Conservation (phyloP, 495 filamentous ascomycete genomes). For the Cudoniella acicularis region DNA sequence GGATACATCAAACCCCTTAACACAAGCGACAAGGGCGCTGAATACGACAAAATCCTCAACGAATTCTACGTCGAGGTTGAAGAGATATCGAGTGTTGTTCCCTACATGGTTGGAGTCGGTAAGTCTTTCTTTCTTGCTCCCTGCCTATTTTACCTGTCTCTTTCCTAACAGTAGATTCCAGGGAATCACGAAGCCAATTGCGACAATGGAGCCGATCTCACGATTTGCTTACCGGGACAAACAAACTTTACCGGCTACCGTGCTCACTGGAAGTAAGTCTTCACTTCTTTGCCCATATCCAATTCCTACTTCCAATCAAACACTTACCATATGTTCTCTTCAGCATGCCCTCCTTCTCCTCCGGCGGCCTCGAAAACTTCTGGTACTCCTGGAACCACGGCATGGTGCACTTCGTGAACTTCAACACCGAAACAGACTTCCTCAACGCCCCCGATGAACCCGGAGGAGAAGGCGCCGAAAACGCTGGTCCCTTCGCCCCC, state of each 20-base stretch:
- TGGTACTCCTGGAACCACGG: slow-evolving; percentile 58
- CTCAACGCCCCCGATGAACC: slow-evolving; percentile 30
- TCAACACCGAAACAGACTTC: slow-evolving; percentile 54
- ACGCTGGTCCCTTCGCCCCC: slow-evolving; percentile 46
- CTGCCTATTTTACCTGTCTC: too few relatives aligned
- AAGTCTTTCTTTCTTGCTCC: too few relatives aligned
- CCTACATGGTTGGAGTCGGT: slow-evolving; percentile 55
- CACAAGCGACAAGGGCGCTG: slow-evolving; percentile 34
- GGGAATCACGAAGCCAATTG: slow-evolving; percentile 57
- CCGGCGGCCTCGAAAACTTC: slow-evolving; percentile 45
- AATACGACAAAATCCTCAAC: slow-evolving; percentile 51
- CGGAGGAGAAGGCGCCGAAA: slow-evolving; percentile 40
- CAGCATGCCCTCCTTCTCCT: slow-evolving; percentile 40
- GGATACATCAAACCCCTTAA: slow-evolving; percentile 37
- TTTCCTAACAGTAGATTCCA: too few relatives aligned
- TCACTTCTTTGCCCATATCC: too few relatives aligned
- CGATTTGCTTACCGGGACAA: slow-evolving; percentile 49
- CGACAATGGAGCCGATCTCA: slow-evolving; percentile 23
- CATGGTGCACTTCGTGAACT: slow-evolving; percentile 46
- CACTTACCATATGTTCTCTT: too few relatives aligned
- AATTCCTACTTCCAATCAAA: too few relatives aligned
- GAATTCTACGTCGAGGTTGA: slow-evolving; percentile 52
- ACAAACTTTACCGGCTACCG: slow-evolving; percentile 51
- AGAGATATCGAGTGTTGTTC: slow-evolving; percentile 38
- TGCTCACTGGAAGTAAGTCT: too few relatives aligned